Percentiles rank a stretch among this genome's conserved stretches.
Conservation (phyloP, 2,329 filamentous ascomycete genomes). For the Penicillium vulpinum region DNA sequence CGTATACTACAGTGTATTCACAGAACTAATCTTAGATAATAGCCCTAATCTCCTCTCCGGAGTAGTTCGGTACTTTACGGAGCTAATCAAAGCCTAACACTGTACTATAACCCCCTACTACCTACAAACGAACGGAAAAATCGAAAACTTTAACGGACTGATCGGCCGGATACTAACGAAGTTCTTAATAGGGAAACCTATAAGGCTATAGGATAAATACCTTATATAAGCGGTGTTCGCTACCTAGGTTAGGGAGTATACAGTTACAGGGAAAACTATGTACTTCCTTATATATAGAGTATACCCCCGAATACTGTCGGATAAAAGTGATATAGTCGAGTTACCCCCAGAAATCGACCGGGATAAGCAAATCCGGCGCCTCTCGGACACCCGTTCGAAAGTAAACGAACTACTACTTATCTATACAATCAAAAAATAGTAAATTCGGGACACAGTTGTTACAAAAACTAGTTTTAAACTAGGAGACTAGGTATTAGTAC, state of each 20-base stretch:
- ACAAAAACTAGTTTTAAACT: constrained; percentile 6
- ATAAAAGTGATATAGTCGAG: neutral
- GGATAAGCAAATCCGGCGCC: neutral
- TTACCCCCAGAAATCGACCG: neutral
- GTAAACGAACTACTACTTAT: neutral
- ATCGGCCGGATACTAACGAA: constrained; percentile 5
- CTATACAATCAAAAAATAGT: neutral
- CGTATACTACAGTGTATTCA: neutral
- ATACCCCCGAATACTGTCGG: neutral
- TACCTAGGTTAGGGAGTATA: constrained; percentile 3
- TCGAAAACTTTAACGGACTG: constrained; percentile 12
- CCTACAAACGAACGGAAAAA: constrained; percentile 5
- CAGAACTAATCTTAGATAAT: neutral
- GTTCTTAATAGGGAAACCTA: constrained; percentile 10
- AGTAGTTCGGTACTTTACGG: neutral
- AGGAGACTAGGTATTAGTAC: constrained; percentile 2
- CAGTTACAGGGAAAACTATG: neutral
- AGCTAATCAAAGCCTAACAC: neutral
- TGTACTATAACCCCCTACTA: neutral
- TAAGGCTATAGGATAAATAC: constrained; percentile 4
- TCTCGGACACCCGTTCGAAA: neutral
- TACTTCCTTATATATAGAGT: neutral
- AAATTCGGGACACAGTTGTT: neutral
- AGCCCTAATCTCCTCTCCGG: neutral
- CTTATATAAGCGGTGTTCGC: constrained; percentile 2